Base-by-base conservation (phyloP, 2,329 filamentous ascomycete genomes). In the Sarocladiaceae sp. region DNA sequence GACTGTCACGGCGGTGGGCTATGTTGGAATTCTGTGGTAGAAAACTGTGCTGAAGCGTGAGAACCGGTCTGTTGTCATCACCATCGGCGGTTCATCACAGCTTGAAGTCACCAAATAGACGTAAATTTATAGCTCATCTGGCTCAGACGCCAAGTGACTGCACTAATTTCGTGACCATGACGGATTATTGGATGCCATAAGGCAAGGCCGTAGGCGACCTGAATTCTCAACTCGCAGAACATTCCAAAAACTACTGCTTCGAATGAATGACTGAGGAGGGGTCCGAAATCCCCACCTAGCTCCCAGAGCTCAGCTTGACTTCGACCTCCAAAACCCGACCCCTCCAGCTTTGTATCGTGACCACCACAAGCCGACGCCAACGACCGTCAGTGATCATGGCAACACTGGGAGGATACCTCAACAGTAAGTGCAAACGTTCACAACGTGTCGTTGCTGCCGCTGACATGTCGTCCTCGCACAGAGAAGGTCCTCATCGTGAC, bases 401-500 rank as follows among this genome's bases (percentile, higher is more conserved):
- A 49, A 71, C 69, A 13, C 64, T 74, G n/a, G 72, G 71, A 58
- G 67, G 66, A 57, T 75, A 72, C 55, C 61, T 75, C 42, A 72
- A 74, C 59, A 75, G 73, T 73, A 60, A 57, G 68, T n/a, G 13
- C 23, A 12, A 20, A 20, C 10, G 37, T 8, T 22, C 26, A 25
- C n/a, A 7, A 29, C 17, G 23, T 1, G n/a, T 25, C 17, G 17
- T 18, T 31, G 31, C 4, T 17, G 20, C 17, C n/a, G 35, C 39
- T 31, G 42, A 50, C 31, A 40, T 20, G 31, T 10, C 8, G 10
- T 49, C 53, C 52, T 48, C 50, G 29, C 53, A 11, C 39, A 97
- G 94, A 96, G 72, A 95, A 90, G 71, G 90, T 97, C 61, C 79
- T 92, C 54, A 87, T 97, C 64, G 82, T 97, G 57, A 97, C 94